These are phyloP conservation scores for Haplosporangium gracile DNA, from an alignment of 192 early-diverging fungal genomes.

Conservation along the genomic window DNA sequence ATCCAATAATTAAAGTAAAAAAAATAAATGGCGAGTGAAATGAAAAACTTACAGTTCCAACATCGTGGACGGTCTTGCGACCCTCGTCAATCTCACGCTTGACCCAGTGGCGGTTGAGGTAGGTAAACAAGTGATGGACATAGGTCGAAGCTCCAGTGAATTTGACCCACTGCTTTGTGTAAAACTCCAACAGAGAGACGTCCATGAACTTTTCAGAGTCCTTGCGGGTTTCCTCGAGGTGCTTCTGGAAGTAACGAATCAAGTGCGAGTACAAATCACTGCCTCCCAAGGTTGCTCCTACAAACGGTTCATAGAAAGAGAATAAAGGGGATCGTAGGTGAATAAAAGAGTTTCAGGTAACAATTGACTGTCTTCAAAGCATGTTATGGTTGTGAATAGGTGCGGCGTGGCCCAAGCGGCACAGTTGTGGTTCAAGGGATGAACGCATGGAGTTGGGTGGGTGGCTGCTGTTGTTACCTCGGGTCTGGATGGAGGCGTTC, in stretches of 20 bases:
- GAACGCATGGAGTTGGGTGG: not conserved
- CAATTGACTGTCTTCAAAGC: not conserved
- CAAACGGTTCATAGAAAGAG: not conserved
- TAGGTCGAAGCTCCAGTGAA: constrained; percentile 88
- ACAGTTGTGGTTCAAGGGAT: constrained; percentile 9
- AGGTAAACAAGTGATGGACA: constrained; percentile 93
- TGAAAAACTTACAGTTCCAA: constrained; percentile 85
- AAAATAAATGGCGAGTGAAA: not conserved
- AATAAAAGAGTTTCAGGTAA: not conserved
- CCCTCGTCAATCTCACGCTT: constrained; percentile 97
- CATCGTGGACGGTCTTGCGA: constrained; percentile 87
- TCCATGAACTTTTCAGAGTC: constrained; percentile 77
- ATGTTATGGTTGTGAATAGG: not conserved
- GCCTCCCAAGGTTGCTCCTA: constrained; percentile 68
- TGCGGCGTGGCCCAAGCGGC: not conserved
- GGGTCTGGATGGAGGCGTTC: constrained; percentile 41
- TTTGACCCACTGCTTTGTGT: constrained; percentile 90
- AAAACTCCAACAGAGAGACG: constrained; percentile 87
- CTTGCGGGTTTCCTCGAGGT: constrained; percentile 66
- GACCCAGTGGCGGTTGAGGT: constrained; percentile 98
- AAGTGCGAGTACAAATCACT: constrained; percentile 67
- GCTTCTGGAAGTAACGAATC: constrained; percentile 66
- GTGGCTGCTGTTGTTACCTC: constrained; percentile 29
- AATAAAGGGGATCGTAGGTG: not conserved
- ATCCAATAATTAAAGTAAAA: not conserved